Evolutionary conservation across 202 grass and related monocot genomes (phyloP).

Genomic region (Eragrostis tef): DNA sequence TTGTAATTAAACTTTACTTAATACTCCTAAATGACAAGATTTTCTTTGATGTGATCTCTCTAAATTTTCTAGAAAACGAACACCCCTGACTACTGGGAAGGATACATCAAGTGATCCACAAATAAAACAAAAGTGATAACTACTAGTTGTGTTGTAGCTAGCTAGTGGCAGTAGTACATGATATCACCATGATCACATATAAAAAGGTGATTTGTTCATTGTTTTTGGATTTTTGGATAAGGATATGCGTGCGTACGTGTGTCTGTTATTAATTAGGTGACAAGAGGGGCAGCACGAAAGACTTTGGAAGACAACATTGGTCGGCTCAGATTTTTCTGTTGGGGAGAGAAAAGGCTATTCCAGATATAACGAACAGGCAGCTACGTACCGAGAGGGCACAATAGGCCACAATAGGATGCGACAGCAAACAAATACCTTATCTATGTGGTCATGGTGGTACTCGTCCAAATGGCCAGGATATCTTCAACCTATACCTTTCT

Average conservation of each 20-base stretch:
- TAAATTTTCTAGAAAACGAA: no score
- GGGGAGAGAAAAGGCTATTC: neutral
- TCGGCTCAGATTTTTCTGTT: conserved; percentile 21
- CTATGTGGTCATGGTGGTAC: neutral
- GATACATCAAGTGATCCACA: neutral
- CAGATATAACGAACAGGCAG: neutral
- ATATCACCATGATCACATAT: conserved; percentile 10
- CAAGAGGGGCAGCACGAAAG: neutral
- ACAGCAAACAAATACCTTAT: conserved; percentile 4
- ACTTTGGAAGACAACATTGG: conserved; percentile 28
- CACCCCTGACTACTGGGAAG: neutral
- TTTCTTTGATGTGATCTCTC: no score
- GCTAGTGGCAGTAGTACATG: conserved; percentile 1
- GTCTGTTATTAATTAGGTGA: conserved; percentile 6
- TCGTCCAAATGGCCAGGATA: conserved; percentile 20
- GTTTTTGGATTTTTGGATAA: conserved; percentile 30
- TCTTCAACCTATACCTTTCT: neutral
- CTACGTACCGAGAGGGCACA: neutral
- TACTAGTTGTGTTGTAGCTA: neutral
- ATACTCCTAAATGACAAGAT: no score
- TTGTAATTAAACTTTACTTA: no score
- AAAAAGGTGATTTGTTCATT: neutral
- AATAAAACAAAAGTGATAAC: neutral
- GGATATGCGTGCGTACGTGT: neutral
- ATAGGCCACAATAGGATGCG: neutral